Evolutionary conservation across 2,329 filamentous ascomycete species (phyloP).

Genomic region (Cordyceps javanica): DNA sequence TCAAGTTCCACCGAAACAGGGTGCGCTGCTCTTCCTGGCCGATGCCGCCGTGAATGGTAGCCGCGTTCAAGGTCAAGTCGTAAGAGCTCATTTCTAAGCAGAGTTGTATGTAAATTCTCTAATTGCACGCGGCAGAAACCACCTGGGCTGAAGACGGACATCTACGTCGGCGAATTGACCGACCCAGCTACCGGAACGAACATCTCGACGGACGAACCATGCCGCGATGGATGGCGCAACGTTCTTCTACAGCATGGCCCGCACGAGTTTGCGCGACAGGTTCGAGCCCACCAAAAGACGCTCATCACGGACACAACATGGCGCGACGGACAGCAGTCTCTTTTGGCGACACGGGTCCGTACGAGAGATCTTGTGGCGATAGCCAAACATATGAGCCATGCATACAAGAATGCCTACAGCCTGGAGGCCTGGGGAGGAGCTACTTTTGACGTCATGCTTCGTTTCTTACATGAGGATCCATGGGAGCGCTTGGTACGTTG

Average conservation of each 20-base stretch:
- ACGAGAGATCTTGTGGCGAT: background rate
- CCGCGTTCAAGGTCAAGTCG: background rate
- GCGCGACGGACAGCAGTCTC: background rate
- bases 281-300: background rate
- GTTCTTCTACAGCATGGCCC: background rate
- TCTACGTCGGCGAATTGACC: background rate
- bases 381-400: background rate
- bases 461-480: slow-evolving; percentile 75
- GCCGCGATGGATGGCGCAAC: background rate
- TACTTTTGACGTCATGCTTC: slow-evolving; percentile 89
- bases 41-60: background rate
- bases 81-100: background rate
- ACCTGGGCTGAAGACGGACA: background rate
- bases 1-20: background rate
- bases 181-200: background rate
- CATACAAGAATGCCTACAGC: slow-evolving; percentile 46
- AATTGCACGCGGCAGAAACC: background rate
- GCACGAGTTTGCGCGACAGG: background rate
- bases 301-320: background rate
- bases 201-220: background rate
- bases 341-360: background rate
- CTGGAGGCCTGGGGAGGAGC: slow-evolving; percentile 91
- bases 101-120: background rate
- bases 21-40: background rate
- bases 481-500: background rate